These are phyloP conservation scores for Claviceps sp. DNA, from an alignment of 2,329 filamentous ascomycete genomes.

Conservation along the genomic window DNA sequence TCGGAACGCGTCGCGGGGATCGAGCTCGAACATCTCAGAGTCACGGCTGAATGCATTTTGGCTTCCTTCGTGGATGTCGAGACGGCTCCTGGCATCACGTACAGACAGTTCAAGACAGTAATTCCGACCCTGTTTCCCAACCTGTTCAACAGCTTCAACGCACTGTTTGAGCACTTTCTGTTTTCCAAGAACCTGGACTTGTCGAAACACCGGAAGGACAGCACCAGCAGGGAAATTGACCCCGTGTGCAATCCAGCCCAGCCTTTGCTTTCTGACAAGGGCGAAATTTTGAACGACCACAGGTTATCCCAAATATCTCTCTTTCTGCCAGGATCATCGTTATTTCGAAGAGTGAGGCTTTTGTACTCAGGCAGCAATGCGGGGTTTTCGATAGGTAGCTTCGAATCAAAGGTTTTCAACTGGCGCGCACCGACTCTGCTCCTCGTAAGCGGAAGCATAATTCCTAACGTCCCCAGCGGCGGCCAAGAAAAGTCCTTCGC, in stretches of 20 bases:
- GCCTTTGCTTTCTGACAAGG: constrained; percentile 36
- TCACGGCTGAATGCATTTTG: constrained; percentile 50
- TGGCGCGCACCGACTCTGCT: constrained; percentile 64
- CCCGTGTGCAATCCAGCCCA: constrained; percentile 19
- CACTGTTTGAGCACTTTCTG: constrained; percentile 61
- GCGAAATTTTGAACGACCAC: constrained; percentile 52
- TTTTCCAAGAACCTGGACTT: constrained; percentile 61
- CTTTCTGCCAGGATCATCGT: constrained; percentile 49
- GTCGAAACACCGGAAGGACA: constrained; percentile 32
- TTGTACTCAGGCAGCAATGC: constrained; percentile 58
- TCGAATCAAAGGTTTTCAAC: constrained; percentile 62
- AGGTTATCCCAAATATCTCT: constrained; percentile 58
- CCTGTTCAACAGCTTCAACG: constrained; percentile 53
- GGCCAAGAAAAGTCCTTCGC: constrained; percentile 44
- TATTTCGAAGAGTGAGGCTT: constrained; percentile 52
- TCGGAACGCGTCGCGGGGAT: constrained; percentile 40
- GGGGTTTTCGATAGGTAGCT: constrained; percentile 66
- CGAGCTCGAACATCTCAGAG: constrained; percentile 44
- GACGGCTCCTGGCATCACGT: constrained; percentile 48
- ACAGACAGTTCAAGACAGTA: constrained; percentile 45
- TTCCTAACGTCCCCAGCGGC: constrained; percentile 33
- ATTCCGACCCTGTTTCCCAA: constrained; percentile 49
- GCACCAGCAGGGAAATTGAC: background rate
- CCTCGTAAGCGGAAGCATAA: constrained; percentile 51
- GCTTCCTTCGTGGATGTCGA: constrained; percentile 54